Base-by-base conservation (phyloP, 768 basidiomycete species). In the Pisolithus orientalis region DNA sequence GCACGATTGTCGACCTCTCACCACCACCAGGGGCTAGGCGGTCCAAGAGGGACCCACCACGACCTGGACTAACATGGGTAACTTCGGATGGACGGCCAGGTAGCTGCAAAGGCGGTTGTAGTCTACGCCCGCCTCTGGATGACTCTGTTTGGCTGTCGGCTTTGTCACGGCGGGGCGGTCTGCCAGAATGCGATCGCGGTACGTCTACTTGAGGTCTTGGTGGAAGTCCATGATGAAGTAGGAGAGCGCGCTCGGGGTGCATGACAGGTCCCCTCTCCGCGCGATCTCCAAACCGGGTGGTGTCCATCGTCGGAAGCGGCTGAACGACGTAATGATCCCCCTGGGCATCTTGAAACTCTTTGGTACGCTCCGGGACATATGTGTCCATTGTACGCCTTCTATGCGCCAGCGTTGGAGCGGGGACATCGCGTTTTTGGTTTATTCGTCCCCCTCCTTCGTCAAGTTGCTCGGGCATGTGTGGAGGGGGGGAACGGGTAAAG, bases 1-100 rank as follows among this genome's bases (percentile, higher is more conserved):
- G 65, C 29, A 69, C 28, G 49, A 75, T 66, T 25, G 57, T 56
- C 27, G 56, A 57, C 29, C 52, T 48, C 51, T 52, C 17, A 7
- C 52, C 57, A 28, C 49, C 63, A 28, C 64, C 62, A 14, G 72
- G 51, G 10, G 60, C 63, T 42, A 76, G 56, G 28, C 74, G 67
- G 27, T 75, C 74, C 25, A 76, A 52, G 16, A 76, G 56, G 0
- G 74, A 75, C 1, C 56, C 60, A 6, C 71, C 72, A 21, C 65
- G 61, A 34, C 51, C 56, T 29, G n/a, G 13, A 31, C 29, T 9
- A 13, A 24, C 47, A 27, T 34, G 14, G 3, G 51, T 29, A 10
- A 49, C 32, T n/a, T 60, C 57, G 8, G 59, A 57, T 28, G 47
- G 59, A 27, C 50, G 57, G 21, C 49, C 58, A 4, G 6, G 37